Evolutionary conservation across 176 grass and related monocot genomes (phyloP).

Genomic region (Bonia amplexicaulis): DNA sequence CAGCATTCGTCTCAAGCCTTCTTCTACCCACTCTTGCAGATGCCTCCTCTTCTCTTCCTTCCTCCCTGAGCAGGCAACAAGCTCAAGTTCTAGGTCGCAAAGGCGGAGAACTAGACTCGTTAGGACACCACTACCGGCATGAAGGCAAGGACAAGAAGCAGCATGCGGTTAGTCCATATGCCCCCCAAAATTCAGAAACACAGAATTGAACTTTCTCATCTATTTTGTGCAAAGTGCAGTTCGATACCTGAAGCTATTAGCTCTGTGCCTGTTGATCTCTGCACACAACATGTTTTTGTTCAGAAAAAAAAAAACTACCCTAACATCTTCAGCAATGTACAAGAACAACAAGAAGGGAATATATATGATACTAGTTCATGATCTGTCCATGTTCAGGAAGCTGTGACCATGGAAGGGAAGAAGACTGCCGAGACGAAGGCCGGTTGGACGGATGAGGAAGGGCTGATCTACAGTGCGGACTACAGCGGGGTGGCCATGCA

Average conservation of each 20-base stretch:
- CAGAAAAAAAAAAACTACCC: not conserved
- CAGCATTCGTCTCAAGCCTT: not conserved
- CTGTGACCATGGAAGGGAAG: not conserved
- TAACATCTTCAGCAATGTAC: not conserved
- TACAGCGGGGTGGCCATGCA: slow-evolving; percentile 50
- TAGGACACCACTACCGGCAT: not conserved
- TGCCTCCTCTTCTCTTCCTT: not conserved
- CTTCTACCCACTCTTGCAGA: not conserved
- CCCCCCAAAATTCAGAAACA: not conserved
- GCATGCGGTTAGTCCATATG: slow-evolving; percentile 20
- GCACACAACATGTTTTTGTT: not conserved
- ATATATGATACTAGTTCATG: not conserved
- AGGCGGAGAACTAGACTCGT: slow-evolving; percentile 25
- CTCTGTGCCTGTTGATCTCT: not conserved
- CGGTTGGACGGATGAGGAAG: not conserved
- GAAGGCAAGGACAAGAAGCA: slow-evolving; percentile 10
- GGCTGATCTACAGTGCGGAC: slow-evolving; percentile 38
- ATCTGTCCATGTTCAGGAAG: not conserved
- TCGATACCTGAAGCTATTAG: not conserved
- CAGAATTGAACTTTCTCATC: not conserved
- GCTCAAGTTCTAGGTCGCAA: slow-evolving; percentile 28
- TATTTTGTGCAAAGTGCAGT: not conserved
- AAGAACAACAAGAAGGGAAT: not conserved
- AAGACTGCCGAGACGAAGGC: not conserved
- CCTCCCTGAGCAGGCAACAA: not conserved